Percentiles rank a stretch among this genome's conserved stretches.
Conservation (phyloP, 805 yeast species). For the Metschnikowia cubensis region DNA sequence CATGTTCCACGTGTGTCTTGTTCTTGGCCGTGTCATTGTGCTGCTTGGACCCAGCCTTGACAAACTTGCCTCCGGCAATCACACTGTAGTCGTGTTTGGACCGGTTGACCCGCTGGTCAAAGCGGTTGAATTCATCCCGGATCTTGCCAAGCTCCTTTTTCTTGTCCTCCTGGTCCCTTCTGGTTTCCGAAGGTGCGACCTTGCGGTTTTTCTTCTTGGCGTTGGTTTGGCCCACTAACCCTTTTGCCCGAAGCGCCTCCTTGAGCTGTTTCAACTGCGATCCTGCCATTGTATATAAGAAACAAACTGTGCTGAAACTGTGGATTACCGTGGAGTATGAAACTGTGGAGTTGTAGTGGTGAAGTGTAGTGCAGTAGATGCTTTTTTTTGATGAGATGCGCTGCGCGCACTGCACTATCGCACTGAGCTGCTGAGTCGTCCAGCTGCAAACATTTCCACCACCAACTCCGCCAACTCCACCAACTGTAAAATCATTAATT, state of each 20-base stretch:
- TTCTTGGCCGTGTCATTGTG: conserved; percentile 32
- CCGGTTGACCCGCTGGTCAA: conserved; percentile 71
- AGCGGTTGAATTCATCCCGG: conserved; percentile 84
- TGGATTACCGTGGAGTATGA: neutral
- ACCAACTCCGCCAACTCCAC: no score
- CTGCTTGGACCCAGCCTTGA: conserved; percentile 38
- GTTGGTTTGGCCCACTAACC: conserved; percentile 84
- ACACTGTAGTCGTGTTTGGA: conserved; percentile 53
- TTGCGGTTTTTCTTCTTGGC: conserved; percentile 53
- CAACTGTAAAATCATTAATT: no score
- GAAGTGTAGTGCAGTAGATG: neutral
- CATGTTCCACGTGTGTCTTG: conserved; percentile 35
- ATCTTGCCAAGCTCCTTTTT: conserved; percentile 51
- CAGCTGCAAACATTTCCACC: neutral
- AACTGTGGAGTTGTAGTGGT: no score
- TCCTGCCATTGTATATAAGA: conserved; percentile 58
- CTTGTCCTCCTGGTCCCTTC: conserved; percentile 60
- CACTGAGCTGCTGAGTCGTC: neutral
- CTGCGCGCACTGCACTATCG: neutral
- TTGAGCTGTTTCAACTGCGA: conserved; percentile 83
- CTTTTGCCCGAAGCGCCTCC: conserved; percentile 70
- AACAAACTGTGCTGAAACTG: neutral
- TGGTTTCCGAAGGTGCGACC: conserved; percentile 55
- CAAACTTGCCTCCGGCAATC: conserved; percentile 41
- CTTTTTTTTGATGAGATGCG: conserved; percentile 5